Evolutionary conservation across 306 rosid genomes (phyloP).

Genomic region (Pachyrhizus erosus): DNA sequence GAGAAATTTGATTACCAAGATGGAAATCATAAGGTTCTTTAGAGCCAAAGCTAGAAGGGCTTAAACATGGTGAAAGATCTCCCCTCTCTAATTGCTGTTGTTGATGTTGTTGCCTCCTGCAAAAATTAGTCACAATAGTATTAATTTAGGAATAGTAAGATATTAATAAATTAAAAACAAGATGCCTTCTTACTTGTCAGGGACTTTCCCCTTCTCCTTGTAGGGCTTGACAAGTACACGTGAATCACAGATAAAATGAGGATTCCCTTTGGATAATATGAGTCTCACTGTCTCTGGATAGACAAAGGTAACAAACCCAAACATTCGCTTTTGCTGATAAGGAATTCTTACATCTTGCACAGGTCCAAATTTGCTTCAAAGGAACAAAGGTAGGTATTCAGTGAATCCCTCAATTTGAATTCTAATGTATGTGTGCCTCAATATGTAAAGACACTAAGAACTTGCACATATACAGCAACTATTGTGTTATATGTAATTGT

Average conservation of each 20-base stretch:
- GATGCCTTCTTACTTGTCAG: constrained; percentile 68
- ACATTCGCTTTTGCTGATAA: constrained; percentile 97
- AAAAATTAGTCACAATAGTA: constrained; percentile 23
- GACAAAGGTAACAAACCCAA: constrained; percentile 95
- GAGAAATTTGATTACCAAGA: constrained; percentile 55
- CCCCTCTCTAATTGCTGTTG: constrained; percentile 56
- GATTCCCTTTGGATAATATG: constrained; percentile 92
- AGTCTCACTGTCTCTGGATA: constrained; percentile 90
- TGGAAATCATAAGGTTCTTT: constrained; percentile 55
- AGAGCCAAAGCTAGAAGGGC: constrained; percentile 53
- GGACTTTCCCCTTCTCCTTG: constrained; percentile 96
- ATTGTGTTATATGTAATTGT: background rate
- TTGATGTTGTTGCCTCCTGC: constrained; percentile 59
- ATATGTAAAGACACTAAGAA: background rate
- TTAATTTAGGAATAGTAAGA: constrained; percentile 33
- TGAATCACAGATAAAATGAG: constrained; percentile 95
- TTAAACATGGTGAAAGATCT: constrained; percentile 57
- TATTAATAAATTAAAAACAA: constrained; percentile 31
- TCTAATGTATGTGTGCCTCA: background rate
- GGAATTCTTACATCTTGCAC: constrained; percentile 99
- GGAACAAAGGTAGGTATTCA: constrained; percentile 39
- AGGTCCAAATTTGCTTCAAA: constrained; percentile 89
- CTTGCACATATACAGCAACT: background rate
- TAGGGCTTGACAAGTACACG: constrained; percentile 98
- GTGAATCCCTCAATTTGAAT: constrained; percentile 25